Conservation (phyloP, 1,284 basidiomycete genomes). For the Ganoderma lingzhi region DNA sequence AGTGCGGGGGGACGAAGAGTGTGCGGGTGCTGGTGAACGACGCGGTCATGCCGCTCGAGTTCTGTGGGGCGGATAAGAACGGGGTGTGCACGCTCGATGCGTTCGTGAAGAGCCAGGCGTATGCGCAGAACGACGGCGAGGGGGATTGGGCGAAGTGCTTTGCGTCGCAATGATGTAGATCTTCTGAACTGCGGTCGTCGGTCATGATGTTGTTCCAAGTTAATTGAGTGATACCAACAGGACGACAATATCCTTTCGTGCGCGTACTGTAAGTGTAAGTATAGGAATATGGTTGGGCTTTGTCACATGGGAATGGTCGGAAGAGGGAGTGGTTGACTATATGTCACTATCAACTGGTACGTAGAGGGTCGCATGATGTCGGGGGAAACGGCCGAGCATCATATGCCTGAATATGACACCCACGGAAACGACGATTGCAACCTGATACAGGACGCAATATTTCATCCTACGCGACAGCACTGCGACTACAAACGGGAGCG, state of each 20-base stretch:
- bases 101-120: conserved; percentile 78
- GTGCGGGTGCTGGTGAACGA: conserved; percentile 76
- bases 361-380: too few species aligned
- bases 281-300: too few species aligned
- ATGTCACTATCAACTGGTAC: too few species aligned
- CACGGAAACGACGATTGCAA: too few species aligned
- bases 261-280: too few species aligned
- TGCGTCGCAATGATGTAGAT: conserved; percentile 24
- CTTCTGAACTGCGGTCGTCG: background rate
- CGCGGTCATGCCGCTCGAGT: conserved; percentile 65
- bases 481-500: background rate
- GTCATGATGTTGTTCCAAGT: background rate
- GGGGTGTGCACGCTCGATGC: conserved; percentile 70
- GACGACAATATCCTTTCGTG: too few species aligned
- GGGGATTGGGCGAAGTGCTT: conserved; percentile 74
- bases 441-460: too few species aligned
- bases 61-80: conserved; percentile 60
- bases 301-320: too few species aligned
- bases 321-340: too few species aligned
- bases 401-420: too few species aligned
- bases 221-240: background rate
- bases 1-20: conserved; percentile 45
- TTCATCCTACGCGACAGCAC: background rate
- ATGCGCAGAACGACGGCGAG: conserved; percentile 67
- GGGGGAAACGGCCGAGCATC: too few species aligned